Base-by-base conservation (phyloP, 768 basidiomycete genomes). In the Arthromyces matolae region DNA sequence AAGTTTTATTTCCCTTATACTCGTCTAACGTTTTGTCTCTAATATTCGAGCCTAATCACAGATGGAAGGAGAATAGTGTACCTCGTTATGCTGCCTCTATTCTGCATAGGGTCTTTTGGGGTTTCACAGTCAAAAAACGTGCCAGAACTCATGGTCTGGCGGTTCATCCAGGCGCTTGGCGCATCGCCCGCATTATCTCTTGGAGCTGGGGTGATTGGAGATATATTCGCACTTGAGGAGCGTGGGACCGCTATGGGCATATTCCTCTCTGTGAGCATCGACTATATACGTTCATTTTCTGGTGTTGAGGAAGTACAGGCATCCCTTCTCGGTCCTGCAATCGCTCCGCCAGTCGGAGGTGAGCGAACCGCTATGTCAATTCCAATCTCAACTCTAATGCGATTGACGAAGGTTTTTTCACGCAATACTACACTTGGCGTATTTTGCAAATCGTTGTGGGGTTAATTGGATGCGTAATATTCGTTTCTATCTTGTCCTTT, bases 341-440 rank as follows among this genome's bases (percentile, higher is more conserved):
- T 85, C 3, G 81, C 84, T 0, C 84, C 86, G 0, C 61, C 82
- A 1, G 53, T 68, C 0, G 84, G 83, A 56, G 84, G 83, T 68
- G 42, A 50, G 42, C 8, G 6, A 42, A 12, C 19, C 32, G 4
- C 28, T 19, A 5, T 35, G 13, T 10, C 2, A 16, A 33, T 6
- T 14, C 18, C 23, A 23, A 29, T 23, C 32, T 13, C 6, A 9
- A 31, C 47, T 34, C n/a, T 42, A 39, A 24, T 24, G 12, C 14
- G 25, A 27, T 31, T 20, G n/a, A 2, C 29, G 20, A n/a, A 78
- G 80, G 80, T 12, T 42, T 73, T 22, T 67, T 73, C 0, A 72
- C 84, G 0, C 69, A 83, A 43, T 84, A 83, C 52, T 72, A 71
- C 27, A 86, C 85, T 0, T 89, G 86, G 85, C 74, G 86, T 0